These are phyloP conservation scores for Hypoxylon intermedium DNA, from an alignment of 495 filamentous ascomycete species.

Conservation along the genomic window DNA sequence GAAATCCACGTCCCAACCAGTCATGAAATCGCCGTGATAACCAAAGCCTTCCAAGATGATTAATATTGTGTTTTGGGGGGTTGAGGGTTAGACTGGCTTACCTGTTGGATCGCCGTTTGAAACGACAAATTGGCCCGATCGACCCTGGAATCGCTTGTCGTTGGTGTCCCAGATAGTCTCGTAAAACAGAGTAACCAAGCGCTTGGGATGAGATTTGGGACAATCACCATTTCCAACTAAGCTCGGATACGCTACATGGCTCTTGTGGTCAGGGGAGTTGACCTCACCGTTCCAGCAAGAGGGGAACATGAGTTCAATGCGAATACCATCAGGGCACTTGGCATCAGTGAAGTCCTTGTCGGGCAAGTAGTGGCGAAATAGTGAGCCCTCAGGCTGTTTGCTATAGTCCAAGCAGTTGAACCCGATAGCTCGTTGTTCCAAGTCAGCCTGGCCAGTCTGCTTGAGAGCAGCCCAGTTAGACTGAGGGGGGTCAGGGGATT, in stretches of 20 bases:
- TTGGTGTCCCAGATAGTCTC: conserved; percentile 88
- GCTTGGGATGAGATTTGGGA: conserved; percentile 72
- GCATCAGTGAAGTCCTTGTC: conserved; percentile 78
- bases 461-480: conserved; percentile 67
- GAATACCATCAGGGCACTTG: conserved; percentile 77
- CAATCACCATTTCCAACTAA: conserved; percentile 79
- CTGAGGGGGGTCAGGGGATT: conserved; percentile 72
- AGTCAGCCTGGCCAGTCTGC: conserved; percentile 67
- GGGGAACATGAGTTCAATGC: conserved; percentile 87
- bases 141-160: conserved; percentile 62
- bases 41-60: conserved; percentile 64
- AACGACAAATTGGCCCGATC: conserved; percentile 76
- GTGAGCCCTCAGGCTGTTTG: conserved; percentile 65
- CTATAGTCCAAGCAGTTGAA: conserved; percentile 91
- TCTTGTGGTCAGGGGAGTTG: conserved; percentile 67
- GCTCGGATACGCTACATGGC: conserved; percentile 79
- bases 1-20: conserved; percentile 73
- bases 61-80: conserved; percentile 2
- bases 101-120: conserved; percentile 83
- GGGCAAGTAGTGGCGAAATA: conserved; percentile 82
- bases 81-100: conserved; percentile 34
- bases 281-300: conserved; percentile 86
- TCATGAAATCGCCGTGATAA: conserved; percentile 87
- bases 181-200: conserved; percentile 78
- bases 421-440: conserved; percentile 82